A percentile compares a stretch with the other conserved stretches of the same genome.
Conservation (phyloP, 2,329 filamentous ascomycete species). For the Aquanectria penicillioides region DNA sequence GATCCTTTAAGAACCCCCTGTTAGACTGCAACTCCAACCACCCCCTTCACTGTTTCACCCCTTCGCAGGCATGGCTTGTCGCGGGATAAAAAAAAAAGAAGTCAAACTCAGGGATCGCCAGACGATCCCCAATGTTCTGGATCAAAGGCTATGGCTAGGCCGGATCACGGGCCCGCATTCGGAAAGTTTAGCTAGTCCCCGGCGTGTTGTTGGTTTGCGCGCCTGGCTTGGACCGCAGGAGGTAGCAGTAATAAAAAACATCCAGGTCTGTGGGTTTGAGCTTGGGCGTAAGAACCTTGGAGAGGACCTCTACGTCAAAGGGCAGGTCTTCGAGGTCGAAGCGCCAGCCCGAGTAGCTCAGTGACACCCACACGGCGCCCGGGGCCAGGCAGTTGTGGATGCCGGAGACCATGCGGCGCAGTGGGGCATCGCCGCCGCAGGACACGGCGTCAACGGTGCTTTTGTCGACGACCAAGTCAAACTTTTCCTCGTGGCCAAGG, state of each 20-base stretch:
- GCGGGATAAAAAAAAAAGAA: not conserved
- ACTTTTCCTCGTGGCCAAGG: conserved; percentile 35
- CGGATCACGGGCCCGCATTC: not conserved
- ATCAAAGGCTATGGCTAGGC: not conserved
- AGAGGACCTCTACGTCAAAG: conserved; percentile 54
- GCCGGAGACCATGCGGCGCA: conserved; percentile 51
- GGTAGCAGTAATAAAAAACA: conserved; percentile 57
- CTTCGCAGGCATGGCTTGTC: not conserved
- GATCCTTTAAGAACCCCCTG: not conserved
- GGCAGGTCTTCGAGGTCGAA: conserved; percentile 52
- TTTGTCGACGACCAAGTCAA: conserved; percentile 59
- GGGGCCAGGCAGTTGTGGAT: conserved; percentile 49
- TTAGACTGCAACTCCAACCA: conserved; percentile 1
- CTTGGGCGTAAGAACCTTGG: conserved; percentile 55
- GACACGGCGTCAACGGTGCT: conserved; percentile 60
- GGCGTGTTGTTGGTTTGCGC: not conserved
- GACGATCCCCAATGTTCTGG: not conserved
- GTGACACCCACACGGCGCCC: conserved; percentile 56
- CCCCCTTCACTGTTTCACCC: too few relatives aligned
- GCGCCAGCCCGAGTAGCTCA: conserved; percentile 57
- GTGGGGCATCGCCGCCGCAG: conserved; percentile 52
- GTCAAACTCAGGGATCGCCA: not conserved
- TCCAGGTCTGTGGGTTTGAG: conserved; percentile 55
- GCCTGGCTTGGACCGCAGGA: conserved; percentile 47
- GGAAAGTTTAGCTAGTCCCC: conserved; percentile 7